These are phyloP conservation scores for Lonicera japonica DNA, from an alignment of 129 eudicot genomes.

Conservation along the genomic window DNA sequence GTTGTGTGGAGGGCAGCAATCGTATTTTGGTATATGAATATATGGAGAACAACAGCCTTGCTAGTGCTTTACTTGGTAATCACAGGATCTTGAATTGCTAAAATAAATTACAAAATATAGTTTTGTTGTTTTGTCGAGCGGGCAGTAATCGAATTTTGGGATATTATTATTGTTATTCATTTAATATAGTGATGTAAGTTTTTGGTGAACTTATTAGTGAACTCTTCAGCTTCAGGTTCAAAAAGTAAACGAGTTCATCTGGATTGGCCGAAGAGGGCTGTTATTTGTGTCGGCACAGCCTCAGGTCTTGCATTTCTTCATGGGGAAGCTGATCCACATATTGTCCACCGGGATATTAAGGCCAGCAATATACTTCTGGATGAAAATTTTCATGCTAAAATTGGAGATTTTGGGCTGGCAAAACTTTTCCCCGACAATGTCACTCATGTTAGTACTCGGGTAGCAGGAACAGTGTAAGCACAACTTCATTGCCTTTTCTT, in stretches of 20 bases:
- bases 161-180: neutral
- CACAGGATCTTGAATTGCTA: neutral
- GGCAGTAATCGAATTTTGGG: no score
- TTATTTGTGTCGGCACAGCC: slow-evolving; percentile 70
- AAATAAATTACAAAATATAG: neutral
- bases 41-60: slow-evolving; percentile 56
- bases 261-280: slow-evolving; percentile 69
- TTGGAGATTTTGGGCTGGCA: slow-evolving; percentile 79
- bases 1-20: slow-evolving; percentile 57
- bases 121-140: no score
- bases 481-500: neutral
- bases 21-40: slow-evolving; percentile 64
- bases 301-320: slow-evolving; percentile 84
- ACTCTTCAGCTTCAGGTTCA: slow-evolving; percentile 32
- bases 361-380: slow-evolving; percentile 85
- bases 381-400: slow-evolving; percentile 58
- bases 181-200: neutral
- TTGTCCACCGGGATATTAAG: slow-evolving; percentile 85
- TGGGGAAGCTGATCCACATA: slow-evolving; percentile 53
- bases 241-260: slow-evolving; percentile 36
- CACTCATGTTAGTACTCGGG: slow-evolving; percentile 67
- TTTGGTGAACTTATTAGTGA: neutral
- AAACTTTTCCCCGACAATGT: slow-evolving; percentile 76
- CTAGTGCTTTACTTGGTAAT: slow-evolving; percentile 51
- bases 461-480: slow-evolving; percentile 79